Evolutionary conservation across 352 stramenopile genomes (phyloP), one percentile per base, ranked within the genome.

Genomic region (Globisporangium irregulare): DNA sequence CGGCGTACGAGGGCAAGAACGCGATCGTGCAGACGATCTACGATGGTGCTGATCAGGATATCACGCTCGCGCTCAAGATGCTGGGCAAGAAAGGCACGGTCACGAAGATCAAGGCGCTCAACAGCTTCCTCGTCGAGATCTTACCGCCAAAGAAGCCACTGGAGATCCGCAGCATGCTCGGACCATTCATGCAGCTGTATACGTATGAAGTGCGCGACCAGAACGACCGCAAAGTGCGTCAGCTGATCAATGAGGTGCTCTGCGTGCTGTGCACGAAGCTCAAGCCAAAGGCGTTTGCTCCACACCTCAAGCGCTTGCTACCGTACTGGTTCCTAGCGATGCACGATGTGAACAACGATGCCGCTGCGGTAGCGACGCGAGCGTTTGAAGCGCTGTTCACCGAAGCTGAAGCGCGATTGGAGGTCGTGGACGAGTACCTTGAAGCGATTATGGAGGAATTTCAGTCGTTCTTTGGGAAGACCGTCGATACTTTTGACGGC

Each of bases 301-400:
- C 82, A 50, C 84, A 95, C 51, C 59, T 95, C 32, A 79, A 83
- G 51, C 80, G 87, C 3, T 65, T 95, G 54, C 66, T 95, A 53
- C 87, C 87, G 20, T 91, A 86, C 64, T 95, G 87, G 87, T 81
- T 86, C 59, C 67, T 94, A 55, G 86, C 86, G 8, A 93, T 93
- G 86, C 83, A 95, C 68, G 87, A 95, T 54, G 62, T 79, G 24
- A 89, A 86, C 59, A 59, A 61, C 3, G 86, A 95, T 18, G 82
- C 86, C 1, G 81, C 84, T 6, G 59, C 64, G 8, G 38, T 78
- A 24, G 82, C 87, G 10, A 82, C 59, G 6, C 77, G 81, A 46
- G 84, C 84, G 9, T 84, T 93, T 27, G 72, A 82, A 3, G 62
- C 70, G 66, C 68, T 95, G 18, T 89, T 91, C 27, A 64, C 76